Conservation (phyloP, 108 stramenopile species). For the Tribonema minus region DNA sequence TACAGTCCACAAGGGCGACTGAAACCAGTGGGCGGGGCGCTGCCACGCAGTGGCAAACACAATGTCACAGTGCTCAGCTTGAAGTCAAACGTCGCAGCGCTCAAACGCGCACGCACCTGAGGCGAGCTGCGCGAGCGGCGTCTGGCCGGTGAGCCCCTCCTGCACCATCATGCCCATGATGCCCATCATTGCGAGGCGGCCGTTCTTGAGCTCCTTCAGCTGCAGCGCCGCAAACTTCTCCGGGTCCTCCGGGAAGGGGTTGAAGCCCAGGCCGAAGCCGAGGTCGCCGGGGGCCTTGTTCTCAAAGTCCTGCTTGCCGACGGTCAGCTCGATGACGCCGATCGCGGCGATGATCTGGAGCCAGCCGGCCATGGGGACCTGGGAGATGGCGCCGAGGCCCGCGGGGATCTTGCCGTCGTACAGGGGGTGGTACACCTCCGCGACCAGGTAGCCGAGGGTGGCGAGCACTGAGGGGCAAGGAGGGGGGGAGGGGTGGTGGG, state of each 20-base stretch:
- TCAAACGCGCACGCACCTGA: too few relatives aligned
- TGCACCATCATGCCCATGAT: constrained; percentile 36
- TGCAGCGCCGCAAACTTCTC: constrained; percentile 45
- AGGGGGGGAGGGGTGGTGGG: constrained; percentile 55
- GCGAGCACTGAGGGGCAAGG: constrained; percentile 56
- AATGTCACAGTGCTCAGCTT: too few relatives aligned
- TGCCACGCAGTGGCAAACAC: too few relatives aligned
- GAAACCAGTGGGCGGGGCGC: too few relatives aligned
- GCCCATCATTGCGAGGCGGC: constrained; percentile 42
- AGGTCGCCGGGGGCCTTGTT: constrained; percentile 52
- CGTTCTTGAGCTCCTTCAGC: too few relatives aligned
- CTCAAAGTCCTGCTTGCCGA: constrained; percentile 53
- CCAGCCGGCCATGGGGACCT: constrained; percentile 66
- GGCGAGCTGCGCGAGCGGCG: too few relatives aligned
- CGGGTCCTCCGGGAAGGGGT: constrained; percentile 47
- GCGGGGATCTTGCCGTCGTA: constrained; percentile 60
- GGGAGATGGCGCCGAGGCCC: constrained; percentile 63
- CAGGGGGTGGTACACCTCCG: constrained; percentile 57
- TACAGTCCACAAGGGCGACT: too few relatives aligned
- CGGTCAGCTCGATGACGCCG: constrained; percentile 64
- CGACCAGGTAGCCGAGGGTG: constrained; percentile 58
- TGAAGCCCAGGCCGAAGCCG: constrained; percentile 47
- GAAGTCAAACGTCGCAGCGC: too few relatives aligned
- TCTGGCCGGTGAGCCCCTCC: too few relatives aligned
- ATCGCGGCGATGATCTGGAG: constrained; percentile 60